Percentiles rank a stretch among this genome's conserved stretches.
phyloP scores from a whole-genome alignment of 2,329 filamentous ascomycete species.

The Hymenoscyphus scutula region DNA sequence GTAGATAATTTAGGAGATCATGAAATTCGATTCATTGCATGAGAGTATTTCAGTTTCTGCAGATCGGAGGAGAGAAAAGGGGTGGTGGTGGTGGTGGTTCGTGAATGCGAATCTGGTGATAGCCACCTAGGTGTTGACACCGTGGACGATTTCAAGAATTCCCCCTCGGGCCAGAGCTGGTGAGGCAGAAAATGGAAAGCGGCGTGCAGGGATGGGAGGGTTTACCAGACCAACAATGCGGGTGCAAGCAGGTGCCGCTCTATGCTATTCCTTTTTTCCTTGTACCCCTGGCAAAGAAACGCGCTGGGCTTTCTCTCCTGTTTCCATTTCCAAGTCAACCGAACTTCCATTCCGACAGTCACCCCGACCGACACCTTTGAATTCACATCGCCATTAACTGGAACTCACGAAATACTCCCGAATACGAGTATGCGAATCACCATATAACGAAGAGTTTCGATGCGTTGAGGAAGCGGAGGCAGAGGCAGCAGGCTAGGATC shows the following conservation, averaged over 20 bases:
- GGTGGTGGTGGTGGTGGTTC: not conserved
- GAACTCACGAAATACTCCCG: not conserved
- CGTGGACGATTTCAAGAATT: conserved; percentile 6
- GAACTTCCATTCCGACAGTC: not conserved
- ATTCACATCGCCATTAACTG: not conserved
- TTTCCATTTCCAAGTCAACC: not conserved
- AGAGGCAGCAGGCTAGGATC: not conserved
- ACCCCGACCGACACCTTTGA: not conserved
- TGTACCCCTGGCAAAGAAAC: conserved; percentile 6
- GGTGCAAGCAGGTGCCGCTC: not conserved
- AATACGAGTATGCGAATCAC: not conserved
- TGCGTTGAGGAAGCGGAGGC: conserved; percentile 14
- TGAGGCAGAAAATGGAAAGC: not conserved
- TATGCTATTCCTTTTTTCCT: too few relatives aligned
- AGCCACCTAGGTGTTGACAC: conserved; percentile 25
- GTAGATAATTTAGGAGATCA: conserved; percentile 9
- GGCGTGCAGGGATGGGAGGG: not conserved
- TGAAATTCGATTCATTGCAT: conserved; percentile 15
- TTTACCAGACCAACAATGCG: not conserved
- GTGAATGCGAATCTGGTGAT: not conserved
- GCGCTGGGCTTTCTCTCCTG: not conserved
- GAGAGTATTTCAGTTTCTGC: not conserved
- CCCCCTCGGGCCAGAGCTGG: not conserved
- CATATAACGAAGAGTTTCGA: not conserved
- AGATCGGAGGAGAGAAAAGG: not conserved